phyloP scores from a whole-genome alignment of 163 green algal genomes.

The Scenedesmus sp. region DNA sequence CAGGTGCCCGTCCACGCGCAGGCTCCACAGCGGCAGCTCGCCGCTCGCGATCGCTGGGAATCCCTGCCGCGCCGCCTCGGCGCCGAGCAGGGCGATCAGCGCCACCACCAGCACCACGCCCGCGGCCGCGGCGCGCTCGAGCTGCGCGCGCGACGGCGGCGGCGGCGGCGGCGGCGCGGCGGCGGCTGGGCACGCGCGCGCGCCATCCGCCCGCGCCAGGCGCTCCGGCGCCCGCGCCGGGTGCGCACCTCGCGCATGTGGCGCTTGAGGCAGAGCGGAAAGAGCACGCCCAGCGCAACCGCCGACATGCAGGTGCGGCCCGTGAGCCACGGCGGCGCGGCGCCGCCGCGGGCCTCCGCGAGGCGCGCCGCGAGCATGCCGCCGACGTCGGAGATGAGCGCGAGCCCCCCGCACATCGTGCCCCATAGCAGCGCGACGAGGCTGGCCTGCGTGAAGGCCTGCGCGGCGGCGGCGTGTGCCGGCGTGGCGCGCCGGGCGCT shows the following conservation, averaged over 20 bases:
- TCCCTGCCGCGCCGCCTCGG: constrained; percentile 40
- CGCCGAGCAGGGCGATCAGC: constrained; percentile 62
- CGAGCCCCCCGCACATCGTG: constrained; percentile 79
- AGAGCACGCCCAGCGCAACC: constrained; percentile 65
- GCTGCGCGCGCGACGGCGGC: too few relatives aligned
- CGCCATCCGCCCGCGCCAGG: too few relatives aligned
- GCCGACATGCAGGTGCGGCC: constrained; percentile 69
- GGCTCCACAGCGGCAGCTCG: constrained; percentile 68
- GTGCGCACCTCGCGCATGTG: constrained; percentile 77
- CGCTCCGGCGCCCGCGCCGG: too few relatives aligned
- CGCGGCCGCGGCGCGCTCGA: constrained; percentile 73
- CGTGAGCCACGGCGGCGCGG: constrained; percentile 19
- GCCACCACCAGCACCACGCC: constrained; percentile 70
- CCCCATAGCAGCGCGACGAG: constrained; percentile 84
- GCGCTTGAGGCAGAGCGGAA: constrained; percentile 74
- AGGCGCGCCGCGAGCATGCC: constrained; percentile 23
- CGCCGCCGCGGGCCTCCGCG: not conserved
- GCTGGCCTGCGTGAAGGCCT: constrained; percentile 72
- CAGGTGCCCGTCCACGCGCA: constrained; percentile 57
- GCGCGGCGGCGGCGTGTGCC: too few relatives aligned
- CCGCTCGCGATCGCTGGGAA: constrained; percentile 75
- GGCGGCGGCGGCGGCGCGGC: too few relatives aligned
- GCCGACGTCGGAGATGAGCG: constrained; percentile 73
- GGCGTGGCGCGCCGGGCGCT: too few relatives aligned
- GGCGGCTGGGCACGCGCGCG: too few relatives aligned